These are phyloP conservation scores for Umbelopsis sp. DNA, from an alignment of 371 early-diverging fungal species.

Conservation along the genomic window DNA sequence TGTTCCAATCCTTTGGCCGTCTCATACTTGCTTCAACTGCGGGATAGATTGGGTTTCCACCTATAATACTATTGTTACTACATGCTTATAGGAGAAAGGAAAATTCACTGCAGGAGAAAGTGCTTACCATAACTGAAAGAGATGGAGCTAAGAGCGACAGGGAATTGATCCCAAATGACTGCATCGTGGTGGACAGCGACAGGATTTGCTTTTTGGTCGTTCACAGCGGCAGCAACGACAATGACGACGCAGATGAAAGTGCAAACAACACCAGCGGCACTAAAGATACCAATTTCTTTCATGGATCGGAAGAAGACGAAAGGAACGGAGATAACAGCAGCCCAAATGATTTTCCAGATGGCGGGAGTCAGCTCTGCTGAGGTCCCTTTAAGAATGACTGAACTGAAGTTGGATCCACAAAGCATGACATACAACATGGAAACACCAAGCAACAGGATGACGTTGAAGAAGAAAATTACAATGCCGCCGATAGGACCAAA, in stretches of 20 bases:
- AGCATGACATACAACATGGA: constrained; percentile 75
- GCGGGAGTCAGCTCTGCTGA: constrained; percentile 37
- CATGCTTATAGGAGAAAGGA: not conserved
- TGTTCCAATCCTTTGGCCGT: constrained; percentile 73
- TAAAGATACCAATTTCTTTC: constrained; percentile 72
- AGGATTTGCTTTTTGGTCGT: constrained; percentile 24
- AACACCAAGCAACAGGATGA: constrained; percentile 67
- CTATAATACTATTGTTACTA: not conserved
- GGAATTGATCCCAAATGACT: constrained; percentile 7
- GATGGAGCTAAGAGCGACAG: constrained; percentile 8
- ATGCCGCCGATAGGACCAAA: constrained; percentile 69
- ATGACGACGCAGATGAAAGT: constrained; percentile 35
- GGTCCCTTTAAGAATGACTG: constrained; percentile 47
- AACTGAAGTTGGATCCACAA: constrained; percentile 63
- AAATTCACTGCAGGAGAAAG: not conserved
- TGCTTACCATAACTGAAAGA: constrained; percentile 13
- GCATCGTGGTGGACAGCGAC: constrained; percentile 13
- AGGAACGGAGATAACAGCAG: constrained; percentile 66
- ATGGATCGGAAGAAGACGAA: constrained; percentile 72
- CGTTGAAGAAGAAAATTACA: constrained; percentile 66
- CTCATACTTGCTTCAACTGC: constrained; percentile 84
- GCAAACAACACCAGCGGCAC: constrained; percentile 34
- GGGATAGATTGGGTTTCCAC: constrained; percentile 46
- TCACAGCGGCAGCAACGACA: constrained; percentile 29
- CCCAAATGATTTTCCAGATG: constrained; percentile 75